A percentile compares a stretch with the other conserved stretches of the same genome.
These are phyloP conservation scores for Cochlearia excelsa DNA, from an alignment of 345 rosid species.

Conservation along the genomic window DNA sequence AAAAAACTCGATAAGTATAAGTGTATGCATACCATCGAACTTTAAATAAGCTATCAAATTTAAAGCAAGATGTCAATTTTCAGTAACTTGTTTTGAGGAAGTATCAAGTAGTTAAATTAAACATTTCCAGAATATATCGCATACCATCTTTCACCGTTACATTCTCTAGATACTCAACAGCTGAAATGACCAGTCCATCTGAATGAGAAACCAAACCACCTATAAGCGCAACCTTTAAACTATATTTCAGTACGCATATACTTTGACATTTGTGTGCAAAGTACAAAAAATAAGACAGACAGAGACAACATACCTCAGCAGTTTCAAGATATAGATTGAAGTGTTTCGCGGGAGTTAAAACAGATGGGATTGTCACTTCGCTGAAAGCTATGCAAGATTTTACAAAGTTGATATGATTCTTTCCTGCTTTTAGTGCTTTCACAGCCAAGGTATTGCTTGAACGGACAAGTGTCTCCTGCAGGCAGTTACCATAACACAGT, in stretches of 20 bases:
- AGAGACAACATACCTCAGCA: slow-evolving; percentile 61
- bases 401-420: slow-evolving; percentile 46
- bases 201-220: slow-evolving; percentile 78
- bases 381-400: slow-evolving; percentile 85
- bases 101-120: slow-evolving; percentile 16
- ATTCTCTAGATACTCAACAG: slow-evolving; percentile 54
- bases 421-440: slow-evolving; percentile 56
- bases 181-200: slow-evolving; percentile 66
- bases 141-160: slow-evolving; percentile 50
- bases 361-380: slow-evolving; percentile 83
- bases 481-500: slow-evolving; percentile 26
- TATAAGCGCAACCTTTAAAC: slow-evolving; percentile 67
- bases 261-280: slow-evolving; percentile 3
- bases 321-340: slow-evolving; percentile 81
- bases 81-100: background rate
- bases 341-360: slow-evolving; percentile 49
- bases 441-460: slow-evolving; percentile 70
- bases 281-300: slow-evolving; percentile 31
- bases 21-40: background rate
- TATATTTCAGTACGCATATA: slow-evolving; percentile 25
- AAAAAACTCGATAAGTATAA: background rate
- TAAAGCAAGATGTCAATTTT: slow-evolving; percentile 2
- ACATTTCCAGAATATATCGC: slow-evolving; percentile 28
- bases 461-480: slow-evolving; percentile 83
- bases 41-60: background rate